Base-by-base conservation (phyloP, 306 rosid genomes). In the Elaeagnus macrophylla region DNA sequence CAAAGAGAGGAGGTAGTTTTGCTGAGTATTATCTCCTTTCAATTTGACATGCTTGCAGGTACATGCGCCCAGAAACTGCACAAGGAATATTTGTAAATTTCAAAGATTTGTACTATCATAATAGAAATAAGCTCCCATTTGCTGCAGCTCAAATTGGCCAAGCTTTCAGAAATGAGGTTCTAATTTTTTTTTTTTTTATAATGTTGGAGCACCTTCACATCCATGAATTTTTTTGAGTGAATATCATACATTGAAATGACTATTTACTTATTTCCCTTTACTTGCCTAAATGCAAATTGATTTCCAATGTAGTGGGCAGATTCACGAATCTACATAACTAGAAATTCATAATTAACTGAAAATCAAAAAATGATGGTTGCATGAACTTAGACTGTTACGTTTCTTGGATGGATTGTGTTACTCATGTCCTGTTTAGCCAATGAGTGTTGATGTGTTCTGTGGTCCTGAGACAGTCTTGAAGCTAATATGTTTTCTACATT, bases 51-150 rank as follows among this genome's bases (percentile, higher is more conserved):
- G 40, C 19, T n/a, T 68, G 71, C 72, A 88, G 97, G 61, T 88
- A 76, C 67, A 76, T 93, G 99, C 84, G 96, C 12, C 99, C 99
- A 9, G 96, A 93, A 58, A 93, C 95, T 48, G 96, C 99, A 0
- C 99, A 93, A 59, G 99, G 99, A 51, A 93, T 93, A 46, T 93
- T 93, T 61, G 96, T 93, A 48, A 93, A 93, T 65, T 93, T 87
- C 39, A 93, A 77, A 11, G 95, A 87, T 59, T 69, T 93, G 85
- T 86, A 93, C 66, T 84, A 84, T 76, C 78, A 80, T 72, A 83
- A 83, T 65, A 94, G 99, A 13, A 78, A 74, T 77, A 93, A 82
- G 99, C 99, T 18, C n/a, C n/a, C n/a, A n/a, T n/a, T n/a, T n/a
- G n/a, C n/a, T n/a, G n/a, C n/a, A n/a, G n/a, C n/a, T n/a, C 99